Evolutionary conservation across 139 green algal genomes (phyloP), one percentile per base, ranked within the genome.

Genomic region (Eudorina sp.): DNA sequence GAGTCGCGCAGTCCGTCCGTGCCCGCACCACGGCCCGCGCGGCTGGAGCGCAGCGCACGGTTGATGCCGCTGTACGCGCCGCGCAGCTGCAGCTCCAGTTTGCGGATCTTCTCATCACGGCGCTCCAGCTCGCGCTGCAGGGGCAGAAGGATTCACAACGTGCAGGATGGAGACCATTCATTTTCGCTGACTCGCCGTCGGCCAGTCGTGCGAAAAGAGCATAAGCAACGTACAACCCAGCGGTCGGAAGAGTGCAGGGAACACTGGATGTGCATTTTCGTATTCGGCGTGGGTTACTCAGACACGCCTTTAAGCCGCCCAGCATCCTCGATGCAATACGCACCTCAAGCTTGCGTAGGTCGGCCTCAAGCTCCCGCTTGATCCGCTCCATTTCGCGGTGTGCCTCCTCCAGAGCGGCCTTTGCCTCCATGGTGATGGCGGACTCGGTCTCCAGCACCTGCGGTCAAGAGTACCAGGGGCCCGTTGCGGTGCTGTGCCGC

Each of bases 1-100:
- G 79, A 89, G 83, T 89, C 83, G 83, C 89, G 89, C 48, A 92
- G 36, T 6, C 88, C 88, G 46, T 31, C n/a, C 29, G 13, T n/a
- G 55, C 62, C 70, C 2, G 40, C 40, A 21, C 70, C 70, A n/a
- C 40, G 19, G 38, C 66, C 27, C n/a, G n/a, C n/a, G 29, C n/a
- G 8, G 36, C 43, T 85, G 74, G 77, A 90, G 40, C 90, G 75
- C 77, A 91, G 75, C 41, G 86, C 90, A 29, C 83, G 76, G 82
- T 90, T 91, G 64, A 93, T 87, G 69, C 90, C 81, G 53, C 72
- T 88, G 89, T 94, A 94, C 7, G 91, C 91, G 51, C 89, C 89
- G 13, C 91, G 85, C 53, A 94, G 91, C 89, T 94, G 91, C 74
- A 92, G 51, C 83, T 94, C 91, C 81, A 94, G 82, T 73, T 89